phyloP scores from a whole-genome alignment of 2,329 filamentous ascomycete species.

The Trichoderma sp. region DNA sequence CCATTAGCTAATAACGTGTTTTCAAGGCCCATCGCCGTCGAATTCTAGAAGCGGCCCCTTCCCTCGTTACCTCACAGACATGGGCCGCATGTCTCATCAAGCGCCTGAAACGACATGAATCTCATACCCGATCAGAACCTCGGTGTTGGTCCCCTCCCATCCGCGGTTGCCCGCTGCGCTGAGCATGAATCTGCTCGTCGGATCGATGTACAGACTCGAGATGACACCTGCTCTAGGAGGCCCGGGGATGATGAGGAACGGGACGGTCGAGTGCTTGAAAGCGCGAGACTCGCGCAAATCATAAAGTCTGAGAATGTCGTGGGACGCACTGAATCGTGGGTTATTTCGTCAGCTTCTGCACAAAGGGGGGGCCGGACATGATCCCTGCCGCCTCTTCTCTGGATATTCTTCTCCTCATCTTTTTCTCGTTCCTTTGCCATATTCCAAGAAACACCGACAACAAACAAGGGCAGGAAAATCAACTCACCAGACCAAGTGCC shows the following conservation, averaged over 20 bases:
- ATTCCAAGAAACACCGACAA: too few relatives aligned
- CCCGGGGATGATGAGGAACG: slow-evolving; percentile 94
- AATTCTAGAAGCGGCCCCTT: not conserved
- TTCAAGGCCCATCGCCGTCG: not conserved
- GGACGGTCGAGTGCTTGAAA: slow-evolving; percentile 76
- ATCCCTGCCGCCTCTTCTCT: not conserved
- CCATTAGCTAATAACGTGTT: slow-evolving; percentile 3
- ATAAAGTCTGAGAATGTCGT: slow-evolving; percentile 92
- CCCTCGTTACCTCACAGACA: not conserved
- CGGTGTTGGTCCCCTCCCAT: slow-evolving; percentile 89
- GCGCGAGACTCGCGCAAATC: slow-evolving; percentile 71
- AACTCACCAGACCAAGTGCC: slow-evolving; percentile 77
- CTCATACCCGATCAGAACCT: slow-evolving; percentile 93
- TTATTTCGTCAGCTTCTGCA: not conserved
- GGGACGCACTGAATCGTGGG: slow-evolving; percentile 67
- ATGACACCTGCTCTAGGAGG: slow-evolving; percentile 83
- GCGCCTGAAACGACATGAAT: slow-evolving; percentile 52
- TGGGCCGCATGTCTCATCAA: not conserved
- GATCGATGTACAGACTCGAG: slow-evolving; percentile 82
- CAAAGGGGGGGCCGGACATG: not conserved
- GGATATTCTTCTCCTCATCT: not conserved
- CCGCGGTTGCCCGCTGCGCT: slow-evolving; percentile 89
- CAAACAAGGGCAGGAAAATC: not conserved
- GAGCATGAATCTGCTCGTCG: slow-evolving; percentile 86
- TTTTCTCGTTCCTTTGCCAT: not conserved